Percentiles rank a stretch among this genome's conserved stretches.
Conservation (phyloP, 2,329 filamentous ascomycete genomes). For the Aspergillus cejpii region DNA sequence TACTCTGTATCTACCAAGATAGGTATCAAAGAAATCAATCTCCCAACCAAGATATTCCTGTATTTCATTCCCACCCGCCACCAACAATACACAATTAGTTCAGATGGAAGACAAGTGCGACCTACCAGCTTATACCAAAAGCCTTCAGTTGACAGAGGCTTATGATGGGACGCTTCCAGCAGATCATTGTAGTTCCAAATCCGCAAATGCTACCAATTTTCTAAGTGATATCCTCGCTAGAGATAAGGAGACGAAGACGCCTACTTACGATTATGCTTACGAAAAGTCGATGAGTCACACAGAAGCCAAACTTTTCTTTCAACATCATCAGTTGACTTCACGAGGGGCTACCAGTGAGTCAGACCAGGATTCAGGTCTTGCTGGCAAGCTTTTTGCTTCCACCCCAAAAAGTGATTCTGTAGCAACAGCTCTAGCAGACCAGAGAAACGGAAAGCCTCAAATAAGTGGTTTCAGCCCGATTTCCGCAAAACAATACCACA, state of each 20-base stretch:
- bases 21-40: no score
- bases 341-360: constrained; percentile 33
- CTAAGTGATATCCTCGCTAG: constrained; percentile 30
- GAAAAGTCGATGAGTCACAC: constrained; percentile 92
- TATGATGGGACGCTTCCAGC: constrained; percentile 9
- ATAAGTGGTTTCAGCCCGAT: background rate
- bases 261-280: constrained; percentile 86
- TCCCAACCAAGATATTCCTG: background rate
- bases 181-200: constrained; percentile 6
- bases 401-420: background rate
- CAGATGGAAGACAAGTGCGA: background rate
- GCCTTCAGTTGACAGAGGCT: background rate
- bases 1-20: no score
- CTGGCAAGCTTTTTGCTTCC: constrained; percentile 5
- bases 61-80: background rate
- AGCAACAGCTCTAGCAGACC: background rate
- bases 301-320: constrained; percentile 94
- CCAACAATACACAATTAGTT: background rate
- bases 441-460: background rate
- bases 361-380: constrained; percentile 30
- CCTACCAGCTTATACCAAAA: background rate
- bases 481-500: background rate
- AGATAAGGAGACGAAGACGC: constrained; percentile 58
- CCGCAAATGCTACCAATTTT: constrained; percentile 4
- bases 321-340: constrained; percentile 68